A percentile compares a stretch with the other conserved stretches of the same genome.
Evolutionary conservation across 1,284 basidiomycete genomes (phyloP).

Genomic region (Ganoderma resinaceum): DNA sequence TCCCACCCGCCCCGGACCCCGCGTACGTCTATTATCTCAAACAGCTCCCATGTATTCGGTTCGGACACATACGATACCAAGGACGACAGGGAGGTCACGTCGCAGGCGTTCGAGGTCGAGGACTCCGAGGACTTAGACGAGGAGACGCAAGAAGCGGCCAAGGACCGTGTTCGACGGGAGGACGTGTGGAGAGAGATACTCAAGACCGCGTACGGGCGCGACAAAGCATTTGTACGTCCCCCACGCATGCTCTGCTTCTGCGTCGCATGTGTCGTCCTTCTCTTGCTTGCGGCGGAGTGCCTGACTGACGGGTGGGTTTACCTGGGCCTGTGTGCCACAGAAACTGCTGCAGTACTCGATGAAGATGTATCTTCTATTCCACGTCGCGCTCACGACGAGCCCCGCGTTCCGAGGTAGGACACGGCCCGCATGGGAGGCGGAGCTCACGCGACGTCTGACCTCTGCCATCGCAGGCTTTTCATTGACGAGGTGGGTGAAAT

Average conservation of each 20-base stretch:
- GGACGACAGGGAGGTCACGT: slow-evolving; percentile 43
- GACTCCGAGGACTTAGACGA: slow-evolving; percentile 44
- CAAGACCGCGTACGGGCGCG: slow-evolving; percentile 75
- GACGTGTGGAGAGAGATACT: slow-evolving; percentile 82
- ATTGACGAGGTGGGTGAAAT: slow-evolving; percentile 62
- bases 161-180: slow-evolving; percentile 56
- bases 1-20: slow-evolving; percentile 80
- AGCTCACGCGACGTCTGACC: slow-evolving; percentile 62
- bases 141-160: slow-evolving; percentile 46
- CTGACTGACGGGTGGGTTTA: background rate
- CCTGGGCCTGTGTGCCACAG: slow-evolving; percentile 43
- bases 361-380: slow-evolving; percentile 75
- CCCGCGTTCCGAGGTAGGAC: slow-evolving; percentile 51
- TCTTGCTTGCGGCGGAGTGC: background rate
- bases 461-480: slow-evolving; percentile 72
- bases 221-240: slow-evolving; percentile 79
- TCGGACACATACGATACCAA: slow-evolving; percentile 48
- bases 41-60: slow-evolving; percentile 44
- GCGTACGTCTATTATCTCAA: slow-evolving; percentile 53
- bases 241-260: slow-evolving; percentile 6
- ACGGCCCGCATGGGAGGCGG: slow-evolving; percentile 59
- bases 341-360: slow-evolving; percentile 87
- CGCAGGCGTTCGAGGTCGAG: slow-evolving; percentile 38
- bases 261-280: slow-evolving; percentile 4
- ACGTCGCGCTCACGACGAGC: slow-evolving; percentile 55